Percentiles rank a stretch among this genome's conserved stretches.
Evolutionary conservation across 2,329 filamentous ascomycete genomes (phyloP).

Genomic region (Aspergillus caelatus): DNA sequence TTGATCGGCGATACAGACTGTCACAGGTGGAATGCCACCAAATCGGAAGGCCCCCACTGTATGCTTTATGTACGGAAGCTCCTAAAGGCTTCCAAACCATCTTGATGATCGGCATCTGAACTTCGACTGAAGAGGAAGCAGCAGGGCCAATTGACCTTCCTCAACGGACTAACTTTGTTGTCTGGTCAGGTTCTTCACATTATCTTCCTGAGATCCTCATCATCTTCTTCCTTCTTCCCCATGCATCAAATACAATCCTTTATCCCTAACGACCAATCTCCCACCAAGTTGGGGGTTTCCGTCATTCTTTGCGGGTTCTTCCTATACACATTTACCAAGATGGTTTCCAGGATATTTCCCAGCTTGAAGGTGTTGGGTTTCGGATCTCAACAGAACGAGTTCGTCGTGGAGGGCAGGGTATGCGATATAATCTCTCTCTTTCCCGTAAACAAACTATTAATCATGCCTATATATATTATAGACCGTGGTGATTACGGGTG

Average conservation of each 20-base stretch:
- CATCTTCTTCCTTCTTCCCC: constrained; percentile 15
- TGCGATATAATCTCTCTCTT: constrained; percentile 22
- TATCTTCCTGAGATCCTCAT: constrained; percentile 7
- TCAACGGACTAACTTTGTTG: not conserved
- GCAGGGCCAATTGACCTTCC: constrained; percentile 2
- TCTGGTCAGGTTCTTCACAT: constrained; percentile 5
- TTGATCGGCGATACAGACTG: not conserved
- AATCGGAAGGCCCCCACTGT: not conserved
- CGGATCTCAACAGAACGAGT: constrained; percentile 70
- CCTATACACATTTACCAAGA: constrained; percentile 35
- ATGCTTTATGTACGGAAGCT: not conserved
- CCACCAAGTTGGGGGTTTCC: constrained; percentile 32
- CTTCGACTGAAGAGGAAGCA: constrained; percentile 8
- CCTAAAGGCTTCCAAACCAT: not conserved
- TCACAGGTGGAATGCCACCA: constrained; percentile 4
- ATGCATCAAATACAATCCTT: constrained; percentile 28
- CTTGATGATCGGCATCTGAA: not conserved
- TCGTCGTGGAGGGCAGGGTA: constrained; percentile 84
- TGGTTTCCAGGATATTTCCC: no score
- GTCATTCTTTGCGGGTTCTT: constrained; percentile 36
- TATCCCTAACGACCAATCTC: constrained; percentile 26
- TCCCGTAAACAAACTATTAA: not conserved
- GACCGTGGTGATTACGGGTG: constrained; percentile 89
- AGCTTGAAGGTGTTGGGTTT: constrained; percentile 40
- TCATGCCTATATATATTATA: constrained; percentile 39